These are phyloP conservation scores for Tripidium arundinaceum DNA, from an alignment of 202 grass and related monocot genomes.

Conservation along the genomic window DNA sequence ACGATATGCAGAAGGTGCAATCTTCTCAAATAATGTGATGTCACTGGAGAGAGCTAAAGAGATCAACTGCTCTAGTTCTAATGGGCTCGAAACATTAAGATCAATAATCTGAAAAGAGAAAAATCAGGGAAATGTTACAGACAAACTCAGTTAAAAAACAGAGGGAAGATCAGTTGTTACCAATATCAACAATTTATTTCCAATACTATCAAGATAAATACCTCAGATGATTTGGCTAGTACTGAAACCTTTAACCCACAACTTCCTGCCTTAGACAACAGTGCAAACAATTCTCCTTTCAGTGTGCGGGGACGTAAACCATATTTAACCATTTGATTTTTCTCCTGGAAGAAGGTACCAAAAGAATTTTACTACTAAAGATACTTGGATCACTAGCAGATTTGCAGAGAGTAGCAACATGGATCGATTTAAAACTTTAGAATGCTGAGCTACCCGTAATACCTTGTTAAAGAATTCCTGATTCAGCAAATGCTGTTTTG, in stretches of 20 bases:
- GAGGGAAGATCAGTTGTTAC: constrained; percentile 12
- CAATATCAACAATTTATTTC: constrained; percentile 5
- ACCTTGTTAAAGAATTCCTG: constrained; percentile 81
- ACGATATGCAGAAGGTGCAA: constrained; percentile 75
- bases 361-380: constrained; percentile 17
- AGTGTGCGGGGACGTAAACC: constrained; percentile 67
- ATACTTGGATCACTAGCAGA: constrained; percentile 25
- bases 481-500: constrained; percentile 57
- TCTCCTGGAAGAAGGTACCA: constrained; percentile 52
- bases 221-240: constrained; percentile 69
- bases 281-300: constrained; percentile 85
- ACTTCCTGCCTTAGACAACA: constrained; percentile 92
- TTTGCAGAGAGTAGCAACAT: neutral
- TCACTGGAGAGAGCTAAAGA: constrained; percentile 85
- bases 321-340: constrained; percentile 95
- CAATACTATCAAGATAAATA: constrained; percentile 31
- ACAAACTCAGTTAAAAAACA: constrained; percentile 19
- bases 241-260: constrained; percentile 70
- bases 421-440: constrained; percentile 22
- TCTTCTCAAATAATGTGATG: constrained; percentile 98
- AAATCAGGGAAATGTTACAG: constrained; percentile 7
- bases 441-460: constrained; percentile 17
- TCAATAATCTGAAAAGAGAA: constrained; percentile 66
- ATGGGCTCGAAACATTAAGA: constrained; percentile 43
- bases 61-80: constrained; percentile 69